Evolutionary conservation across 1,284 basidiomycete genomes (phyloP), one percentile per base, ranked within the genome.

Genomic region (Marasmius tenuissimus): DNA sequence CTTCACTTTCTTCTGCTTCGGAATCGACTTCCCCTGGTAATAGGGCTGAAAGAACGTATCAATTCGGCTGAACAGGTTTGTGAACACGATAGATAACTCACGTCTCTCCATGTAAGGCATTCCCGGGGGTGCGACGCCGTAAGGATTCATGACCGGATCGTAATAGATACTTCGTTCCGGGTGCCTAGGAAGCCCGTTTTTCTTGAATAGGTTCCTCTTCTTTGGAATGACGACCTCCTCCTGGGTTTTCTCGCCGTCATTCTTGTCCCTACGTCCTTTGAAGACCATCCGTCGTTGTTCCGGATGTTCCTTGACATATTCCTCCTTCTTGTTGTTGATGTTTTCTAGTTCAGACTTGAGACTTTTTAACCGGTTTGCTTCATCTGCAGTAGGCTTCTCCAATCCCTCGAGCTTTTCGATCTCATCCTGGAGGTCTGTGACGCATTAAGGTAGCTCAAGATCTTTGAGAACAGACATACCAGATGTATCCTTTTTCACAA

Each of bases 41-140:
- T 5, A 87, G 75, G 47, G 87, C 89, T 91, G 67, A 20, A 51
- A 53, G 61, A 60, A 14, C 34, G 54, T 22, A 56, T 38, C 63
- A 50, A 8, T 10, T 47, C 16, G 7, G 50, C 62, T 58, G 50
- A 37, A 40, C 53, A 35, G 7, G n/a, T 49, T 27, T 34, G 49
- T 56, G 42, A n/a, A 37, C 5, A 52, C 45, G 38, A 48, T 52
- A 47, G 34, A 33, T 40, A 52, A 81, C 90, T 76, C 68, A 94
- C 92, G 83, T 77, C 90, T 81, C 72, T 98, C 94, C 55, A 86
- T 77, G 73, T 98, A 98, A 9, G 93, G 94, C 95, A 97, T 94
- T 8, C 96, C 96, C 9, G 96, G 96, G 20, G 96, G 96, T 20
- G 96, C 88, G n/a, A 95, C 93, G 33, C 96, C 96, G 72, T 85